Conservation (phyloP, 345 rosid genomes). For the Carallia brachiata region DNA sequence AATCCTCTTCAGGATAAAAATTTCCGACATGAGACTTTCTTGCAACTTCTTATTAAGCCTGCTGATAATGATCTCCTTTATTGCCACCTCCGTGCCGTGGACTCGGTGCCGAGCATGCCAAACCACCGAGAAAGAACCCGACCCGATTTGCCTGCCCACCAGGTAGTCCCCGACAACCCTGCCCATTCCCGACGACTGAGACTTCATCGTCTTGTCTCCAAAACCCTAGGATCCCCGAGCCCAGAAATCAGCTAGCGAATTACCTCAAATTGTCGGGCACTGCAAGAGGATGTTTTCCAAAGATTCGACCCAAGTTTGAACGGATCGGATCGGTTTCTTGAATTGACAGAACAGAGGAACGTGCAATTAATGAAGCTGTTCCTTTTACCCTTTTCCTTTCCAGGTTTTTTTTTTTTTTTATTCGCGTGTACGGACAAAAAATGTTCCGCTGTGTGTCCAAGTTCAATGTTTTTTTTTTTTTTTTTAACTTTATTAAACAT, state of each 20-base stretch:
- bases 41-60: slow-evolving; percentile 79
- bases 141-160: slow-evolving; percentile 82
- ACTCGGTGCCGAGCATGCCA: slow-evolving; percentile 89
- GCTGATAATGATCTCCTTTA: slow-evolving; percentile 75
- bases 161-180: slow-evolving; percentile 87
- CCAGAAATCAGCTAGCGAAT: slow-evolving; percentile 23
- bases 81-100: slow-evolving; percentile 91
- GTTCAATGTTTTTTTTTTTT: no score
- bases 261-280: background rate
- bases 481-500: no score
- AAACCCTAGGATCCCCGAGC: slow-evolving; percentile 32
- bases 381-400: background rate
- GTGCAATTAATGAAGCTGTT: background rate
- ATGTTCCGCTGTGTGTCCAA: no score
- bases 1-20: slow-evolving; percentile 63
- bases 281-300: no score
- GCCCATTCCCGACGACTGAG: slow-evolving; percentile 58
- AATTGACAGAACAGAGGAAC: no score
- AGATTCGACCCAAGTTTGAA: background rate
- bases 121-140: slow-evolving; percentile 97
- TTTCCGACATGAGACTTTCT: slow-evolving; percentile 92
- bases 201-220: slow-evolving; percentile 35
- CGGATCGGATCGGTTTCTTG: background rate
- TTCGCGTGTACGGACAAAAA: no score
- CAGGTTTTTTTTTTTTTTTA: background rate